These are phyloP conservation scores for Mallotus repandus DNA, from an alignment of 441 rosid species.

Conservation along the genomic window DNA sequence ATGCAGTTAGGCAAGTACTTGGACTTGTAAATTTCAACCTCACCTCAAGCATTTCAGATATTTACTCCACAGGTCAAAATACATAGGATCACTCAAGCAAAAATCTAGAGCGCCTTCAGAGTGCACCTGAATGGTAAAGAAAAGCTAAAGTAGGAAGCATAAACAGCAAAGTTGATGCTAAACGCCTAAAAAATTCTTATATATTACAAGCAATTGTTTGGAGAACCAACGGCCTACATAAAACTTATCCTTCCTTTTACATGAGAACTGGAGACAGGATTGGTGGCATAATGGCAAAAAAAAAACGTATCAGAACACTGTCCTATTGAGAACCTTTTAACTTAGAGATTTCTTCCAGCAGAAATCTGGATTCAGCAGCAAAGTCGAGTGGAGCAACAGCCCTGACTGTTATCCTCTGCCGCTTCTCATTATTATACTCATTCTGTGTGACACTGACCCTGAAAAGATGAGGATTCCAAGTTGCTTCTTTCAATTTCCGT, in stretches of 20 bases:
- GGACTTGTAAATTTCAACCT: no score
- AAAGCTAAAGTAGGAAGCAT: no score
- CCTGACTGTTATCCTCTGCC: constrained; percentile 80
- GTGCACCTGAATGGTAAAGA: no score
- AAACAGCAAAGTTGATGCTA: no score
- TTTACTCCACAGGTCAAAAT: no score
- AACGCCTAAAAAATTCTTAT: neutral
- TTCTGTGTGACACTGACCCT: constrained; percentile 67
- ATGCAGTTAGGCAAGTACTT: no score
- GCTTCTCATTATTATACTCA: constrained; percentile 84
- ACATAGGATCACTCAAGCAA: no score
- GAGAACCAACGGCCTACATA: constrained; percentile 2
- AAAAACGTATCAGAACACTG: neutral
- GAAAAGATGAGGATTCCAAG: constrained; percentile 78
- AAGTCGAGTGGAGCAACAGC: constrained; percentile 72
- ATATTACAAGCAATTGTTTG: constrained; percentile 5
- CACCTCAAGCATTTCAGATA: no score
- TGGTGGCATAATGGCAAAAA: neutral
- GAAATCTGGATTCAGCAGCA: constrained; percentile 62
- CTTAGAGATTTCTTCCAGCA: constrained; percentile 82
- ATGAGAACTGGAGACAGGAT: neutral
- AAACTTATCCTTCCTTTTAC: neutral
- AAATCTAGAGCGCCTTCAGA: no score
- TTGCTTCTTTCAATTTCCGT: constrained; percentile 67
- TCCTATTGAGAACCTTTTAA: constrained; percentile 41